Evolutionary conservation across 2,329 filamentous ascomycete genomes (phyloP).

Genomic region (Didymosphaeria variabile): DNA sequence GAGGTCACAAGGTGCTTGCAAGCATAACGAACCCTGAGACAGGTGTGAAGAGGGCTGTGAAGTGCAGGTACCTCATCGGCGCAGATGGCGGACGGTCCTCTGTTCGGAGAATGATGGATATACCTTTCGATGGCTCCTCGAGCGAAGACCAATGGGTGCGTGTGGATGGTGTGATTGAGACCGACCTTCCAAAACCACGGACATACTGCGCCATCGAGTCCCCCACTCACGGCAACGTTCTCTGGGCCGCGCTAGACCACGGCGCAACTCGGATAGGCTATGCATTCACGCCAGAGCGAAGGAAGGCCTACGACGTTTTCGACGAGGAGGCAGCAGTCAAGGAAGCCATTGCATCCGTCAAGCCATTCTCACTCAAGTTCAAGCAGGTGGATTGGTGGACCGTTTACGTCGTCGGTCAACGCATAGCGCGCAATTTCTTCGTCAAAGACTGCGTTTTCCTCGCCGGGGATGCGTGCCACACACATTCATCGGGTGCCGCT

Average conservation of each 20-base stretch:
- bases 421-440: conserved; percentile 46
- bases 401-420: conserved; percentile 55
- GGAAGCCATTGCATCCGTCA: conserved; percentile 52
- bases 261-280: conserved; percentile 64
- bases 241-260: conserved; percentile 64
- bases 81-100: conserved; percentile 62
- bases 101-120: conserved; percentile 57
- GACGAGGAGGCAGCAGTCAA: conserved; percentile 49
- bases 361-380: conserved; percentile 53
- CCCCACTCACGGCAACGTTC: conserved; percentile 63
- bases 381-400: conserved; percentile 56
- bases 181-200: conserved; percentile 59
- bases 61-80: conserved; percentile 61
- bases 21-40: conserved; percentile 42
- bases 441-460: conserved; percentile 60
- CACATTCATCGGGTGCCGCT: conserved; percentile 64
- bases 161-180: conserved; percentile 61
- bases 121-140: conserved; percentile 61
- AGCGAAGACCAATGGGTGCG: conserved; percentile 64
- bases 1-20: conserved; percentile 37
- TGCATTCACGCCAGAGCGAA: conserved; percentile 57
- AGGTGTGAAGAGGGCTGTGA: conserved; percentile 37
- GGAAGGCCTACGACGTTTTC: conserved; percentile 47
- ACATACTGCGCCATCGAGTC: conserved; percentile 61
- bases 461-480: conserved; percentile 66